Percentiles rank a stretch among this genome's conserved stretches.
These are phyloP conservation scores for Punica granatum DNA, from an alignment of 345 rosid genomes.

Conservation along the genomic window DNA sequence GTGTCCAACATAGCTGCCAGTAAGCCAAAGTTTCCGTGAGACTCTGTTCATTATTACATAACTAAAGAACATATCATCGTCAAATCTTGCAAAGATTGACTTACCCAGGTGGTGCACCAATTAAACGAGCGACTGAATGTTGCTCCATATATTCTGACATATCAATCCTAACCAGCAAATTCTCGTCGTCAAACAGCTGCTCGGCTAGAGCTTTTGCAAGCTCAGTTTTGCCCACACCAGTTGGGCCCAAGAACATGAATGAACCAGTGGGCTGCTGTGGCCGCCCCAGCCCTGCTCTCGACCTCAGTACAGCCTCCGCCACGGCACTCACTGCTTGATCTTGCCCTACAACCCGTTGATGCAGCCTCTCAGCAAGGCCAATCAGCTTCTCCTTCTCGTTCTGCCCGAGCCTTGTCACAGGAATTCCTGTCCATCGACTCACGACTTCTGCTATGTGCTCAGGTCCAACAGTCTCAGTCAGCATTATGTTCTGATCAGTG, in stretches of 20 bases:
- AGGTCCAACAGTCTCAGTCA: constrained; percentile 81
- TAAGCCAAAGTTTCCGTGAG: background rate
- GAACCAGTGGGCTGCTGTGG: constrained; percentile 96
- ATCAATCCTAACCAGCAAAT: constrained; percentile 66
- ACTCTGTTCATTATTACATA: background rate
- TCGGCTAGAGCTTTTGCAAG: constrained; percentile 93
- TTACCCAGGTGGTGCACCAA: constrained; percentile 91
- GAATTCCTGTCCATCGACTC: constrained; percentile 91
- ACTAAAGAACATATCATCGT: background rate
- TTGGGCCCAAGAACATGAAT: constrained; percentile 86
- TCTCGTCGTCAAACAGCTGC: constrained; percentile 86
- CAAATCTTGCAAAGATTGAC: background rate
- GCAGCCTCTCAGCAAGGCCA: constrained; percentile 76
- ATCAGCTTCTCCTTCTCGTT: constrained; percentile 72
- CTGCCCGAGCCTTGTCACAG: constrained; percentile 86
- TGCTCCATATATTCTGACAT: constrained; percentile 98
- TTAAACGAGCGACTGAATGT: constrained; percentile 74
- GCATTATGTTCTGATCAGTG: constrained; percentile 56
- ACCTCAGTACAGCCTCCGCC: constrained; percentile 76
- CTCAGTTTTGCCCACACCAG: constrained; percentile 95
- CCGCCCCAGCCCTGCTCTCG: constrained; percentile 88
- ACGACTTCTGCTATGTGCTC: constrained; percentile 94
- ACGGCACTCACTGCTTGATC: constrained; percentile 71
- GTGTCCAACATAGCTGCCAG: constrained; percentile 74
- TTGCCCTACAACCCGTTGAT: constrained; percentile 81